Base-by-base conservation (phyloP, 2,329 filamentous ascomycete species). In the Xylaria sp. region DNA sequence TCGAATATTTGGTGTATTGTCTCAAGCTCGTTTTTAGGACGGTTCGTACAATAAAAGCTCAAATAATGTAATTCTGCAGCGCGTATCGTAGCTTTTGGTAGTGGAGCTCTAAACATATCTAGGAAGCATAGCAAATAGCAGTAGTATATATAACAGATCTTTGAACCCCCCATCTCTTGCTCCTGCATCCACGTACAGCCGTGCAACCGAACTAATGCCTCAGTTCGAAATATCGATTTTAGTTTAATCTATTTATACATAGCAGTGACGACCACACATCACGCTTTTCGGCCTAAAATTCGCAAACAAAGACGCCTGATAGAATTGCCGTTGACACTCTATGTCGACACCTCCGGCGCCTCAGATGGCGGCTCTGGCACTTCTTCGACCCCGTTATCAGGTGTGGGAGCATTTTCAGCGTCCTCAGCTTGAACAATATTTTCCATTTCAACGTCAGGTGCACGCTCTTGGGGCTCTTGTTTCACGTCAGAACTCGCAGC, bases 401-500 rank as follows among this genome's bases (percentile, higher is more conserved):
- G 19, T 47, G 59, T 65, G 7, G 15, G 47, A 21, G 46, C 54
- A 55, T 64, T 49, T 23, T 11, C 57, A 45, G 21, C 6, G 4
- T 25, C 54, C 45, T 58, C 50, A 2, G 15, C 35, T 40, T 52
- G 50, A 8, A 43, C 40, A 5, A 2, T 40, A 12, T 61, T 63
- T 50, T 60, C 64, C 19, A 60, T 66, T 25, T 68, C 60, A 15
- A 58, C 56, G 11, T 60, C 67, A 8, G 61, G 63, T 4, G 42
- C 69, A 1, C 71, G 70, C 54, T 72, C 72, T 38, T 67, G 68
- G 5, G 66, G 66, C 58, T 78, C 75, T 60, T 76, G 74, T 62
- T 76, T 78, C 2, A 61, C 71, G 23, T 75, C 75, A n/a, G 69
- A 69, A 42, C 70, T 70, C 23, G 63, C 75, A 51, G 74, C 71